phyloP scores from a whole-genome alignment of 1,139 yeast genomes.

The Wickerhamiella pararugosa region DNA sequence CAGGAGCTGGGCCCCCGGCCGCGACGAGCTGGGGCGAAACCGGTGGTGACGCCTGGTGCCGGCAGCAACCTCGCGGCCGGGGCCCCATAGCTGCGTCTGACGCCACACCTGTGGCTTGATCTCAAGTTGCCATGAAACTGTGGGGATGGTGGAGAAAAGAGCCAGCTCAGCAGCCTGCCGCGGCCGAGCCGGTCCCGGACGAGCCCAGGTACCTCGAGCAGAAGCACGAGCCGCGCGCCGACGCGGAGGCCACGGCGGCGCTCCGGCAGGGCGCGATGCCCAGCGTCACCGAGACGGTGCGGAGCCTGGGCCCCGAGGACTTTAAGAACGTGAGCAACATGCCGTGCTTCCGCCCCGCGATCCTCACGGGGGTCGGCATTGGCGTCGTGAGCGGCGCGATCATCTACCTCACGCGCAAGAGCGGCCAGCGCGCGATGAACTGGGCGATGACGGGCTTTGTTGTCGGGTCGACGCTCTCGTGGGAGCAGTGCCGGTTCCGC shows the following conservation, averaged over 20 bases:
- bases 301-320: constrained; percentile 29
- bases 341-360: constrained; percentile 86
- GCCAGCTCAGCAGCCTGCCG: constrained; percentile 1
- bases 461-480: constrained; percentile 67
- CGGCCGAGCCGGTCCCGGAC: background rate
- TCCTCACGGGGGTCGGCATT: constrained; percentile 74
- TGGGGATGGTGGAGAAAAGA: constrained; percentile 17
- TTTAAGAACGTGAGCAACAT: constrained; percentile 47
- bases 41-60: too few species aligned
- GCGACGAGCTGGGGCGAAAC: too few species aligned
- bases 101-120: too few species aligned
- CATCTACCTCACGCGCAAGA: constrained; percentile 44
- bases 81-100: too few species aligned
- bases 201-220: constrained; percentile 6
- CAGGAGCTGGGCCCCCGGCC: too few species aligned
- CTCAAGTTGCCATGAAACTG: constrained; percentile 11
- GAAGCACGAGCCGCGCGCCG: constrained; percentile 17
- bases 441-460: constrained; percentile 78
- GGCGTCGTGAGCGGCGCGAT: constrained; percentile 67
- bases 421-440: constrained; percentile 46
- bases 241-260: constrained; percentile 10
- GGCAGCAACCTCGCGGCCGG: too few species aligned
- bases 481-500: constrained; percentile 81
- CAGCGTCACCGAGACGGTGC: constrained; percentile 16
- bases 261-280: constrained; percentile 12